phyloP scores from a whole-genome alignment of 2,329 filamentous ascomycete genomes.

The Aplosporella prunicola region DNA sequence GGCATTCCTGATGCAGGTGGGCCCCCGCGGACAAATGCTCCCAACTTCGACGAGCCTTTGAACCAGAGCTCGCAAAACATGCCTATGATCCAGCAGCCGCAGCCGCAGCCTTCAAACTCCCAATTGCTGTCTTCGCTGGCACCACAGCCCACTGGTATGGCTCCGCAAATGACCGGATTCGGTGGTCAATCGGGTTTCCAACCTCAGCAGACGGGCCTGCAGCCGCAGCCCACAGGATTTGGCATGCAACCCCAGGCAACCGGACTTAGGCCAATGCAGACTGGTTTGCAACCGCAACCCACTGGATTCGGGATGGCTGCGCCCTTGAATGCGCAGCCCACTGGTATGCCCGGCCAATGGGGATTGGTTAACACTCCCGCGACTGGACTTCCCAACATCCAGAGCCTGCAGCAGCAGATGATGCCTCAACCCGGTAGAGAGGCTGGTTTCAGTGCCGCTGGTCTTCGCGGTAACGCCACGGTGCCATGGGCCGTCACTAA shows the following conservation, averaged over 20 bases:
- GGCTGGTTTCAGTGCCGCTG: slow-evolving; percentile 74
- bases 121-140: slow-evolving; percentile 50
- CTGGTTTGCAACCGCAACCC: slow-evolving; percentile 76
- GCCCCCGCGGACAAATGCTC: slow-evolving; percentile 49
- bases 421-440: slow-evolving; percentile 96
- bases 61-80: slow-evolving; percentile 39
- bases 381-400: slow-evolving; percentile 84
- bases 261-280: slow-evolving; percentile 70
- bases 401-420: slow-evolving; percentile 84
- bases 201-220: slow-evolving; percentile 40
- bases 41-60: slow-evolving; percentile 57
- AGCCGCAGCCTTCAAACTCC: slow-evolving; percentile 58
- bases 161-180: slow-evolving; percentile 34
- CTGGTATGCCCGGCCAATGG: slow-evolving; percentile 89
- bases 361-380: slow-evolving; percentile 93
- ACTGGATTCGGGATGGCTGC: slow-evolving; percentile 45
- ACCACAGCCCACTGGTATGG: slow-evolving; percentile 37
- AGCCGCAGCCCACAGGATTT: slow-evolving; percentile 44
- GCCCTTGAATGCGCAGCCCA: slow-evolving; percentile 82
- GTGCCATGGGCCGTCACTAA: slow-evolving; percentile 99
- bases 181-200: slow-evolving; percentile 34
- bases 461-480: slow-evolving; percentile 84
- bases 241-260: slow-evolving; percentile 63
- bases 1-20: slow-evolving; percentile 72
- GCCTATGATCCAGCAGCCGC: slow-evolving; percentile 43